Conservation (phyloP, 768 basidiomycete species). For the Clitopilus hobsonii region DNA sequence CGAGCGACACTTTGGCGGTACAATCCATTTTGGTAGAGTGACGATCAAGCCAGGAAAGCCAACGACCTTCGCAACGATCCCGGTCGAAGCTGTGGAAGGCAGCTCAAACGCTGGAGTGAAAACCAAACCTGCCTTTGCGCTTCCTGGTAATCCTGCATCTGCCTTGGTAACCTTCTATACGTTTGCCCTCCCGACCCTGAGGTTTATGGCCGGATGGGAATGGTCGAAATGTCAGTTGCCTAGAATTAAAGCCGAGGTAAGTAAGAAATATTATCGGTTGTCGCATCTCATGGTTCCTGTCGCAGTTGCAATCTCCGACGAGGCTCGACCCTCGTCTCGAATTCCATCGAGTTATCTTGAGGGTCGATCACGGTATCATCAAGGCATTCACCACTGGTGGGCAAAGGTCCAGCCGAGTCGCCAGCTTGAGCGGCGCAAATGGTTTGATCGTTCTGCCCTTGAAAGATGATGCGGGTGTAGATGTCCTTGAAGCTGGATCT, state of each 20-base stretch:
- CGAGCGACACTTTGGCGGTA: conserved; percentile 71
- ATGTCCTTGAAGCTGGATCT: conserved; percentile 47
- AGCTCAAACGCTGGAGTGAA: background rate
- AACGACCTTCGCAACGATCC: conserved; percentile 83
- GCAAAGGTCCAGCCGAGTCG: conserved; percentile 78
- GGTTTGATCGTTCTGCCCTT: conserved; percentile 69
- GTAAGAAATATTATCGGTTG: conserved; percentile 10
- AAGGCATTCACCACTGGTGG: conserved; percentile 80
- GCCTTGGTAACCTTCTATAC: conserved; percentile 84
- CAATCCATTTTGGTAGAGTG: conserved; percentile 82
- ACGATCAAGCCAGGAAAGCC: conserved; percentile 84
- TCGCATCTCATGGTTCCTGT: background rate
- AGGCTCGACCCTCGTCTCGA: conserved; percentile 70
- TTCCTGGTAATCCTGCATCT: conserved; percentile 87
- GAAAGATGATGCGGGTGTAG: conserved; percentile 21
- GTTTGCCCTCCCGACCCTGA: conserved; percentile 78
- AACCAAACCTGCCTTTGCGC: conserved; percentile 69
- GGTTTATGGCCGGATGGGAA: conserved; percentile 68
- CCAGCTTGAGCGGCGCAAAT: conserved; percentile 78
- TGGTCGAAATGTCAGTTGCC: conserved; percentile 50
- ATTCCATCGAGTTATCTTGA: conserved; percentile 75
- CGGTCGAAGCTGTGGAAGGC: conserved; percentile 20
- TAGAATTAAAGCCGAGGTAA: conserved; percentile 59
- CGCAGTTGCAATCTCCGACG: conserved; percentile 57
- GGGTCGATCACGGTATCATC: conserved; percentile 39